A percentile compares a stretch with the other conserved stretches of the same genome.
These are phyloP conservation scores for Mycena galopus DNA, from an alignment of 768 basidiomycete species.

Conservation along the genomic window DNA sequence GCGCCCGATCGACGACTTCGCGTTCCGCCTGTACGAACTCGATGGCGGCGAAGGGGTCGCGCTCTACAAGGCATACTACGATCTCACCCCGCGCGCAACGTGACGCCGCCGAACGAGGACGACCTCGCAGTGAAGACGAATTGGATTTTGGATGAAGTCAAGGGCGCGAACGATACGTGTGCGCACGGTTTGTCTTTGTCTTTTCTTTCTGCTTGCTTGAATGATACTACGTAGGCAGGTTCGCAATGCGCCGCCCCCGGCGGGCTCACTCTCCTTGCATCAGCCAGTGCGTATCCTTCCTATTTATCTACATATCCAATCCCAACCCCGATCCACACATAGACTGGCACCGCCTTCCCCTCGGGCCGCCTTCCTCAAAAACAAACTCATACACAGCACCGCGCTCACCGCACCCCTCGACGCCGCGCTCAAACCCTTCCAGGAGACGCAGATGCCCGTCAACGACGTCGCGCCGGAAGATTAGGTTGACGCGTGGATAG, in stretches of 20 bases:
- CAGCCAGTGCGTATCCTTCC: conserved; percentile 19
- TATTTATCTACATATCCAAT: background rate
- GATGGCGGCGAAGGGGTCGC: background rate
- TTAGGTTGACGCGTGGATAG: too few relatives aligned
- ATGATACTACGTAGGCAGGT: too few relatives aligned
- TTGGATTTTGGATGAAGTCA: background rate
- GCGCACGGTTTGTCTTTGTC: background rate
- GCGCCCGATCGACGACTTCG: too few relatives aligned
- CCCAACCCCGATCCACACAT: background rate
- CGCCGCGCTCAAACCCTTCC: too few relatives aligned
- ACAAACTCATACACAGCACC: background rate
- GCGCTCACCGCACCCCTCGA: background rate
- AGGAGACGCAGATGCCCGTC: background rate
- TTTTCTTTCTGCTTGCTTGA: background rate
- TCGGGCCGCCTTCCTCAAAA: background rate
- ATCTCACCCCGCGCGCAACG: background rate
- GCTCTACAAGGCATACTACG: background rate
- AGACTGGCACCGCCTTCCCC: conserved; percentile 19
- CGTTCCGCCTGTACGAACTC: background rate
- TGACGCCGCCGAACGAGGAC: conserved; percentile 18
- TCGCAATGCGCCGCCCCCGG: conserved; percentile 25
- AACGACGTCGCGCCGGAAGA: too few relatives aligned
- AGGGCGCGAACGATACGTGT: background rate
- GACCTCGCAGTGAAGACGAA: background rate
- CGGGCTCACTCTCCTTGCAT: conserved; percentile 3